Conservation (phyloP, 345 rosid species). For the Clausena lansium region DNA sequence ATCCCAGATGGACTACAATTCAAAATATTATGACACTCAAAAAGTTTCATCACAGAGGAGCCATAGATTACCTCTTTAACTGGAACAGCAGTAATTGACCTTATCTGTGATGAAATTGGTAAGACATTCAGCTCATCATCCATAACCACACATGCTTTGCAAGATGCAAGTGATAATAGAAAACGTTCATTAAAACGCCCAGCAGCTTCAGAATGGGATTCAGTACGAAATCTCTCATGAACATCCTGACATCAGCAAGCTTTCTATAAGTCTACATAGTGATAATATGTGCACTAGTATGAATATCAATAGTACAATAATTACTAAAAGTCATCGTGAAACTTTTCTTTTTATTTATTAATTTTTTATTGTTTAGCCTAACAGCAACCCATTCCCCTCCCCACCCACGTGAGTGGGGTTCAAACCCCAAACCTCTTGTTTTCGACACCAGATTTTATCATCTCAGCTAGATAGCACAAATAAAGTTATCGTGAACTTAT, state of each 20-base stretch:
- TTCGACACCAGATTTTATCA: no score
- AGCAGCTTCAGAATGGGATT: conserved; percentile 83
- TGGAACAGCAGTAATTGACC: conserved; percentile 60
- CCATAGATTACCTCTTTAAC: conserved; percentile 52
- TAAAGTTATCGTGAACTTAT: not conserved
- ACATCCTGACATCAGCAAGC: conserved; percentile 69
- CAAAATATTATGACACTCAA: not conserved
- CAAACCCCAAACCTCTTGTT: no score
- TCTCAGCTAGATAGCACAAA: no score
- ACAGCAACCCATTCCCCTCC: no score
- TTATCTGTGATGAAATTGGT: conserved; percentile 91
- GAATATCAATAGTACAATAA: not conserved
- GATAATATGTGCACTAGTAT: not conserved
- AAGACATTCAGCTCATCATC: conserved; percentile 95
- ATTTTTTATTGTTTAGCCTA: no score
- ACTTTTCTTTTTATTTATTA: no score
- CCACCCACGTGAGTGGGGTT: no score
- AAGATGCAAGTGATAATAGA: conserved; percentile 79
- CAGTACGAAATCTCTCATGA: conserved; percentile 93
- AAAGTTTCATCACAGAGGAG: not conserved
- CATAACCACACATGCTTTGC: conserved; percentile 90
- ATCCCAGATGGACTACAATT: not conserved
- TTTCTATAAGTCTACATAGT: conserved; percentile 3
- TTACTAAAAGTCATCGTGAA: not conserved
- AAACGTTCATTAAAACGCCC: conserved; percentile 94